A percentile compares a stretch with the other conserved stretches of the same genome.
Conservation (phyloP, 179 eudicot genomes). For the Amaranthus tricolor region DNA sequence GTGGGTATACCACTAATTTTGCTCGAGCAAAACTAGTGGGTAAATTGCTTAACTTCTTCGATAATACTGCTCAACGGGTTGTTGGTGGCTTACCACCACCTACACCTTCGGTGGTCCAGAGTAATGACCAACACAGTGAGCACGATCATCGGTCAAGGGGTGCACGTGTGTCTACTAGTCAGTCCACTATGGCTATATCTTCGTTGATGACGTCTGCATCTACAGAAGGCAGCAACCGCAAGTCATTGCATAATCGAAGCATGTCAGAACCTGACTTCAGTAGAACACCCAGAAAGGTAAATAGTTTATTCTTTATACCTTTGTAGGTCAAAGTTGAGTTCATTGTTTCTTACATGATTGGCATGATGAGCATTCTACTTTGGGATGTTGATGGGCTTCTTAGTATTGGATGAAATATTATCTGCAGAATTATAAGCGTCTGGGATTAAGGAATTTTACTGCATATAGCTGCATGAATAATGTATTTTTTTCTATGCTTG, state of each 20-base stretch:
- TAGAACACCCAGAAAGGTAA: conserved; percentile 46
- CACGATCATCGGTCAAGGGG: conserved; percentile 47
- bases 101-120: conserved; percentile 43
- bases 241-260: conserved; percentile 50
- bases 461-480: background rate
- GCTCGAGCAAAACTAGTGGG: conserved; percentile 67
- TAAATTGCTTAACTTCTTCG: conserved; percentile 70
- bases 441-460: background rate
- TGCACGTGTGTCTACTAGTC: conserved; percentile 63
- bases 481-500: too few relatives aligned
- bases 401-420: background rate
- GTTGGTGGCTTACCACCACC: conserved; percentile 90
- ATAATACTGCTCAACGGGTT: conserved; percentile 79
- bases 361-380: background rate
- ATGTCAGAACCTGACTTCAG: conserved; percentile 43
- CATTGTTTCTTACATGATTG: background rate
- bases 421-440: background rate
- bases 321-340: background rate
- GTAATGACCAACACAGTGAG: conserved; percentile 40
- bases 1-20: conserved; percentile 63
- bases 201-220: conserved; percentile 66
- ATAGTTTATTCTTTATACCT: background rate
- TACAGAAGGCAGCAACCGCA: conserved; percentile 43
- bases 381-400: background rate
- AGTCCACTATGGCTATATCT: conserved; percentile 90